Conservation (phyloP, 2,329 filamentous ascomycete species). For the Nannizziopsis arthrosporioides region DNA sequence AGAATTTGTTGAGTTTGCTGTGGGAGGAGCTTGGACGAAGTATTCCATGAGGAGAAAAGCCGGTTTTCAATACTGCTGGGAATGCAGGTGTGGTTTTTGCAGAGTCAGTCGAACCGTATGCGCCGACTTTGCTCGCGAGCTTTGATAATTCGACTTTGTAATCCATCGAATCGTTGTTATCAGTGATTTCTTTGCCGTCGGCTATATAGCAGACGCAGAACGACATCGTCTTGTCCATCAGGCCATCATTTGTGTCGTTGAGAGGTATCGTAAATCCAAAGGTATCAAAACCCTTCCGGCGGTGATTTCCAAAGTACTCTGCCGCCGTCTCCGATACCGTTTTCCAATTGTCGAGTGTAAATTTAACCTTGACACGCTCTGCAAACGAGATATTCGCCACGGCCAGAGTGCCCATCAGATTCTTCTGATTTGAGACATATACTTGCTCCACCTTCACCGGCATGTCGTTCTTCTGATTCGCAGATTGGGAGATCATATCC, state of each 20-base stretch:
- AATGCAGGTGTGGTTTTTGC: not conserved
- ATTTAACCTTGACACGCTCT: slow-evolving; percentile 4
- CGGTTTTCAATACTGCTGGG: not conserved
- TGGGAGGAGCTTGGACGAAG: not conserved
- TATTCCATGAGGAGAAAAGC: slow-evolving; percentile 4
- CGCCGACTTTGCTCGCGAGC: not conserved
- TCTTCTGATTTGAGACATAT: slow-evolving; percentile 5
- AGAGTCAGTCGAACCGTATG: not conserved
- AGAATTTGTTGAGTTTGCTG: not conserved
- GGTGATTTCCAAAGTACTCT: slow-evolving; percentile 8
- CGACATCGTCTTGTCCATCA: slow-evolving; percentile 7
- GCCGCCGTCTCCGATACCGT: slow-evolving; percentile 6
- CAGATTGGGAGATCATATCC: slow-evolving; percentile 7
- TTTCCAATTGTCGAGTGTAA: slow-evolving; percentile 5
- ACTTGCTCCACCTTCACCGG: slow-evolving; percentile 6
- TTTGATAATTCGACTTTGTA: slow-evolving; percentile 7
- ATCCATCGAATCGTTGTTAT: slow-evolving; percentile 3
- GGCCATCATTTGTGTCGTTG: not conserved
- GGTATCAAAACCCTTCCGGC: slow-evolving; percentile 2
- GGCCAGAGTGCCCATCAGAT: slow-evolving; percentile 5
- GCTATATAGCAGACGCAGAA: slow-evolving; percentile 8
- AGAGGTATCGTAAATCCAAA: slow-evolving; percentile 7
- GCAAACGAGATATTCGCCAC: slow-evolving; percentile 6
- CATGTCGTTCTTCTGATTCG: not conserved
- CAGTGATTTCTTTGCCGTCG: slow-evolving; percentile 5